Conservation (phyloP, 805 yeast species). For the Monosporozyma yasuniensis region DNA sequence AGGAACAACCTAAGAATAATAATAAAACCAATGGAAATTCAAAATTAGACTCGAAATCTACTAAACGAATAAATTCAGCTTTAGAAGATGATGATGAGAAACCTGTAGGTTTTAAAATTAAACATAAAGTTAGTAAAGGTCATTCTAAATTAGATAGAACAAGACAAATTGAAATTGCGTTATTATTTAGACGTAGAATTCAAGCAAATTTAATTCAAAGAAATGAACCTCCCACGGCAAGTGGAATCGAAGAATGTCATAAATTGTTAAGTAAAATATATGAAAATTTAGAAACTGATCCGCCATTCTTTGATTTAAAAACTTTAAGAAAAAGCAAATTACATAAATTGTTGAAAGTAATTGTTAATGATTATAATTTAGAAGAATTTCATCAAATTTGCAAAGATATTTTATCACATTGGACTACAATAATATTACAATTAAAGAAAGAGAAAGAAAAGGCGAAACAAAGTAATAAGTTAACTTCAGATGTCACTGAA, state of each 20-base stretch:
- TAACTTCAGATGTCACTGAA: not conserved
- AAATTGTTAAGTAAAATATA: conserved; percentile 20
- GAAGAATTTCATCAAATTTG: conserved; percentile 26
- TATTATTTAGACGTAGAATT: conserved; percentile 25
- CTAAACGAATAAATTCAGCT: too few relatives aligned
- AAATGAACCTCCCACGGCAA: conserved; percentile 19
- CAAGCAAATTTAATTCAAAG: conserved; percentile 28
- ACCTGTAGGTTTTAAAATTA: not conserved
- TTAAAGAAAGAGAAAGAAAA: conserved; percentile 21
- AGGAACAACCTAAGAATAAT: not conserved
- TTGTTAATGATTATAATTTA: conserved; percentile 18
- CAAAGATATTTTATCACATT: conserved; percentile 16
- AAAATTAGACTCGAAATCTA: not conserved
- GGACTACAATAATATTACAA: conserved; percentile 18
- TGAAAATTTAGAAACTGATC: conserved; percentile 19
- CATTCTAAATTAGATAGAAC: conserved; percentile 18
- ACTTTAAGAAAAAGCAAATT: conserved; percentile 24
- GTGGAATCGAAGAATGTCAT: conserved; percentile 21
- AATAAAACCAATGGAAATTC: not conserved
- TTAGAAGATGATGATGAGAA: not conserved
- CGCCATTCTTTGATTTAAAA: conserved; percentile 26
- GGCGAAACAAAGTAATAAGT: not conserved
- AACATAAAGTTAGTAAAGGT: conserved; percentile 1
- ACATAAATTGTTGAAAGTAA: conserved; percentile 26
- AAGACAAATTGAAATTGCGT: conserved; percentile 22